These are phyloP conservation scores for Cinnamomum chago DNA, from an alignment of 164 flowering plant species.

Conservation along the genomic window DNA sequence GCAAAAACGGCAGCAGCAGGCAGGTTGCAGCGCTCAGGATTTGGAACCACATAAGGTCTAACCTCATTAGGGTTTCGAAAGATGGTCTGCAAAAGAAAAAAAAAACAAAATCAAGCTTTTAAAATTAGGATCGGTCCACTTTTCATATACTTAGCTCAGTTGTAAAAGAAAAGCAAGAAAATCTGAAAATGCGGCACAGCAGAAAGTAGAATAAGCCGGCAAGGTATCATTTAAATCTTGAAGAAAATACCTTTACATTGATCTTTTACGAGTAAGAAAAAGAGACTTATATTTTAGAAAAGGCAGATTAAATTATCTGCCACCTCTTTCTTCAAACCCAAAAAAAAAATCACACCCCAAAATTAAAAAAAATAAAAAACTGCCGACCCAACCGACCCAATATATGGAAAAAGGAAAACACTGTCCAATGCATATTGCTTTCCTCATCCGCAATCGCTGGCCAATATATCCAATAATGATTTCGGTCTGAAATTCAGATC, in stretches of 20 bases:
- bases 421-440: no score
- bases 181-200: not conserved
- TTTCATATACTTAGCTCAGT: not conserved
- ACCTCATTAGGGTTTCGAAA: conserved; percentile 87
- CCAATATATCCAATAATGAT: no score
- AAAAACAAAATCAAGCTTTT: not conserved
- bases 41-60: conserved; percentile 66
- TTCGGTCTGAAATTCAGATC: no score
- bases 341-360: no score
- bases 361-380: no score
- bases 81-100: conserved; percentile 61
- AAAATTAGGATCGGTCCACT: not conserved
- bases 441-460: no score
- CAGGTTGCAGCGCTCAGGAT: conserved; percentile 89
- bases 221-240: not conserved
- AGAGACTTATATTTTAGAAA: no score
- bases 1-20: conserved; percentile 91
- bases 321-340: no score
- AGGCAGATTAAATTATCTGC: no score
- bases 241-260: not conserved
- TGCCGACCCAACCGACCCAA: no score
- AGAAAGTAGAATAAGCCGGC: not conserved
- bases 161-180: not conserved
- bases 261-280: no score
- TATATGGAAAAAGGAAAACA: no score